Conservation (phyloP, 108 stramenopile species). For the Pseudonitzschia delicatissima region DNA sequence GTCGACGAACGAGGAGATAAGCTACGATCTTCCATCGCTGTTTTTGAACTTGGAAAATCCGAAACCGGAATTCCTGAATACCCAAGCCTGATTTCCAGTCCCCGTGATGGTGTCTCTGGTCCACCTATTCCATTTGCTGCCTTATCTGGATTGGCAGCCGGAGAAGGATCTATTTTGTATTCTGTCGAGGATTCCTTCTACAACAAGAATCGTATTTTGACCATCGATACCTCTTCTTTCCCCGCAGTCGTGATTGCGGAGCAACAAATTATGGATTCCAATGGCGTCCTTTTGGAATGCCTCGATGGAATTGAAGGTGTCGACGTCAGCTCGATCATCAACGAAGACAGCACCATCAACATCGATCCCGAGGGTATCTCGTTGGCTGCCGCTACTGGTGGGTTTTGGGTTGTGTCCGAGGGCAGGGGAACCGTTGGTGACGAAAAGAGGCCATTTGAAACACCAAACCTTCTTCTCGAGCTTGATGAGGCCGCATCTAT, state of each 20-base stretch:
- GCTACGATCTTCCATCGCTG: conserved; percentile 37
- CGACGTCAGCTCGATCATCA: conserved; percentile 8
- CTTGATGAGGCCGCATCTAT: conserved; percentile 38
- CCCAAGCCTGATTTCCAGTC: conserved; percentile 42
- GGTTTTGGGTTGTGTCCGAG: conserved; percentile 66
- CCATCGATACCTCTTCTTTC: conserved; percentile 36
- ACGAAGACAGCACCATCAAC: conserved; percentile 66
- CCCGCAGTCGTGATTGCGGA: conserved; percentile 32
- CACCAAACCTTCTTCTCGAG: conserved; percentile 49
- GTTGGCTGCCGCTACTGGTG: conserved; percentile 25
- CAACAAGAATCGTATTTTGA: conserved; percentile 51
- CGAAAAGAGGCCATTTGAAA: conserved; percentile 32
- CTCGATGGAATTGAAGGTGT: conserved; percentile 4
- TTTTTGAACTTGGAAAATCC: conserved; percentile 32
- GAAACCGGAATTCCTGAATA: conserved; percentile 24
- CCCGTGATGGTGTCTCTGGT: conserved; percentile 11
- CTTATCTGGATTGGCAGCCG: conserved; percentile 44
- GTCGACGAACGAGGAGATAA: conserved; percentile 51
- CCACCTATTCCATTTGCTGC: conserved; percentile 55
- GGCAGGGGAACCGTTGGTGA: conserved; percentile 59
- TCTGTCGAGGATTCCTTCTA: conserved; percentile 57
- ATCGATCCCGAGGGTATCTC: conserved; percentile 72
- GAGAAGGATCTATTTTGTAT: conserved; percentile 25
- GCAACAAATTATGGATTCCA: conserved; percentile 38
- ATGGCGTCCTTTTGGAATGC: conserved; percentile 27